These are phyloP conservation scores for Rhodosorus marinus DNA, from an alignment of 23 red algal genomes.

Conservation along the genomic window DNA sequence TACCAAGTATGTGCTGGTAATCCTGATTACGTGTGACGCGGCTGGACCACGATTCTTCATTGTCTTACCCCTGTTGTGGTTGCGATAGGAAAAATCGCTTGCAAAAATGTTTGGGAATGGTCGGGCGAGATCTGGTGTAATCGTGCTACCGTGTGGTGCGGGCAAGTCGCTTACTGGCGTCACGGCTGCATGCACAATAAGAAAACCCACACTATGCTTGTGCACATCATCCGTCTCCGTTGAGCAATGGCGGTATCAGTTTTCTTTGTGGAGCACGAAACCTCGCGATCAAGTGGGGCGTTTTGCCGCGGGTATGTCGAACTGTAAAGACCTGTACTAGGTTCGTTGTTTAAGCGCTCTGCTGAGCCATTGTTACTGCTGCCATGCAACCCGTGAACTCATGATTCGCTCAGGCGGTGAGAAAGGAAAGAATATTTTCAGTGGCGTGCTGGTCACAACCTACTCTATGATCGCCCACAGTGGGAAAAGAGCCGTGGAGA, in stretches of 20 bases:
- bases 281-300: constrained; percentile 61
- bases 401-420: too few relatives aligned
- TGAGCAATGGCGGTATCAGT: constrained; percentile 96
- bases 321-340: constrained; percentile 7
- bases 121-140: constrained; percentile 80
- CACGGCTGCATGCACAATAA: constrained; percentile 88
- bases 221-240: constrained; percentile 97
- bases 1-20: too few relatives aligned
- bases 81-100: constrained; percentile 89
- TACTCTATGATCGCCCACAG: constrained; percentile 91
- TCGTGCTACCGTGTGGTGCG: constrained; percentile 92
- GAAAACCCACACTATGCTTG: constrained; percentile 74
- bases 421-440: constrained; percentile 29
- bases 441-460: constrained; percentile 74
- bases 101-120: constrained; percentile 99
- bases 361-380: too few relatives aligned
- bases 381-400: too few relatives aligned
- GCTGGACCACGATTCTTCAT: too few relatives aligned
- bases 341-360: too few relatives aligned
- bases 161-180: constrained; percentile 93
- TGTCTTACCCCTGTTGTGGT: too few relatives aligned
- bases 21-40: too few relatives aligned
- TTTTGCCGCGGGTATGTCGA: constrained; percentile 78
- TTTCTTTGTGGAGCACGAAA: constrained; percentile 89
- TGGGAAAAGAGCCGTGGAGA: constrained; percentile 51